Evolutionary conservation across 2,329 filamentous ascomycete species (phyloP).

Genomic region (Alternaria ventricosa): DNA sequence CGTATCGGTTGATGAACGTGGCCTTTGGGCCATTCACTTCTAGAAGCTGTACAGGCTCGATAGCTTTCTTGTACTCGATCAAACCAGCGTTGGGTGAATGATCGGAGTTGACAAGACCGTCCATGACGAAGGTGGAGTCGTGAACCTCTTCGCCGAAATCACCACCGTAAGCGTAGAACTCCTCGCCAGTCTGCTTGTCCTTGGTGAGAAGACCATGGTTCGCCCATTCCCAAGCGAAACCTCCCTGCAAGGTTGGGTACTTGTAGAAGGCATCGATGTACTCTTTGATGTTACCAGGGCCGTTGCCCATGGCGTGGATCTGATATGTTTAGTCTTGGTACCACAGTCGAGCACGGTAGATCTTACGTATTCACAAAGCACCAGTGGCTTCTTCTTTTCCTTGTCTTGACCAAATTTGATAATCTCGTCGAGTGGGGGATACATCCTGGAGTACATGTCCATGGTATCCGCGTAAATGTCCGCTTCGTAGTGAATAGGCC

Average conservation of each 20-base stretch:
- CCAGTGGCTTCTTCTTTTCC: conserved; percentile 59
- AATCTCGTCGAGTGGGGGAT: conserved; percentile 62
- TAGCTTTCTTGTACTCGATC: conserved; percentile 53
- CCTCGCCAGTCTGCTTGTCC: conserved; percentile 45
- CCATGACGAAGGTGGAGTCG: conserved; percentile 55
- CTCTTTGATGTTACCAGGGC: conserved; percentile 71
- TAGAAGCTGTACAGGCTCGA: conserved; percentile 51
- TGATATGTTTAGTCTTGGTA: conserved; percentile 5
- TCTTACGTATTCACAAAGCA: conserved; percentile 61
- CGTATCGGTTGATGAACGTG: conserved; percentile 43
- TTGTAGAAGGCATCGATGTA: conserved; percentile 70
- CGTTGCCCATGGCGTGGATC: conserved; percentile 74
- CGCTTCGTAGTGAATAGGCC: conserved; percentile 71
- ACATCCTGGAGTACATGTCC: conserved; percentile 74
- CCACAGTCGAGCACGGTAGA: not conserved
- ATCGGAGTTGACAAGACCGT: conserved; percentile 52
- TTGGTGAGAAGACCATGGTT: conserved; percentile 54
- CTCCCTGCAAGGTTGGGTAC: conserved; percentile 68
- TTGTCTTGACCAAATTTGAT: conserved; percentile 54
- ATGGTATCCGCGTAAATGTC: conserved; percentile 65
- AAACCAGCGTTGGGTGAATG: conserved; percentile 52
- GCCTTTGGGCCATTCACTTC: conserved; percentile 27
- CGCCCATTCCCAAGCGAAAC: conserved; percentile 58
- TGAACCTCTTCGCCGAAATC: conserved; percentile 53
- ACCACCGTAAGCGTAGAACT: conserved; percentile 53